Conservation (phyloP, 1,284 basidiomycete genomes). For the Cutaneotrichosporon sp. region DNA sequence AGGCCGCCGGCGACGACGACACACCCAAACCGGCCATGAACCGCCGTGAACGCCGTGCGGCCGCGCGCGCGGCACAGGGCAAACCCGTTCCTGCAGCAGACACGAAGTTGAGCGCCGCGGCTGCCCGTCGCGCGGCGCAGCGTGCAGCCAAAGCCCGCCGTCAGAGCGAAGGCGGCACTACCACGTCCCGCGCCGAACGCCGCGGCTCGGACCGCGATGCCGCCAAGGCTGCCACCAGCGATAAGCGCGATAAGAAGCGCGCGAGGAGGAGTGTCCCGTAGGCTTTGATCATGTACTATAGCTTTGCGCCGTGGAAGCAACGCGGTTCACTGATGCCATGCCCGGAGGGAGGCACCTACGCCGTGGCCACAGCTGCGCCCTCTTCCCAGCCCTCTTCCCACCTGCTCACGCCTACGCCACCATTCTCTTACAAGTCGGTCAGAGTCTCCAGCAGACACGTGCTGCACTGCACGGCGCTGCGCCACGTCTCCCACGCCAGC, state of each 20-base stretch:
- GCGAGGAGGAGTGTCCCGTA: slow-evolving; percentile 3
- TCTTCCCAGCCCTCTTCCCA: no score
- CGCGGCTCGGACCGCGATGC: slow-evolving; percentile 2
- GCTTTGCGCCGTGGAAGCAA: no score
- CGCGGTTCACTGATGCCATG: no score
- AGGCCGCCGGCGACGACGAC: neutral
- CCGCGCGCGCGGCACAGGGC: slow-evolving; percentile 11
- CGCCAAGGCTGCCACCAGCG: slow-evolving; percentile 1
- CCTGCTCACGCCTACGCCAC: no score
- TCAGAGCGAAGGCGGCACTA: neutral
- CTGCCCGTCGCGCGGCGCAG: slow-evolving; percentile 9
- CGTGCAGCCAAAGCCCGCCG: slow-evolving; percentile 5
- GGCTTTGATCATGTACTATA: neutral
- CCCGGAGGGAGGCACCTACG: no score
- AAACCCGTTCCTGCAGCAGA: neutral
- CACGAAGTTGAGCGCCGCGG: slow-evolving; percentile 2
- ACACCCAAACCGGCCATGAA: slow-evolving; percentile 4
- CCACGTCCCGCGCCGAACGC: slow-evolving; percentile 2
- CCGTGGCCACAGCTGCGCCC: no score
- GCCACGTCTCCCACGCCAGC: no score
- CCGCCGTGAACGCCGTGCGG: slow-evolving; percentile 14
- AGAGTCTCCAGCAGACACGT: no score
- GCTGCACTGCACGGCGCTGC: no score
- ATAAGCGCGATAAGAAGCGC: slow-evolving; percentile 6
- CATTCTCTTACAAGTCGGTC: no score